These are phyloP conservation scores for Anethum foeniculum DNA, from an alignment of 140 eudicot species.

Conservation along the genomic window DNA sequence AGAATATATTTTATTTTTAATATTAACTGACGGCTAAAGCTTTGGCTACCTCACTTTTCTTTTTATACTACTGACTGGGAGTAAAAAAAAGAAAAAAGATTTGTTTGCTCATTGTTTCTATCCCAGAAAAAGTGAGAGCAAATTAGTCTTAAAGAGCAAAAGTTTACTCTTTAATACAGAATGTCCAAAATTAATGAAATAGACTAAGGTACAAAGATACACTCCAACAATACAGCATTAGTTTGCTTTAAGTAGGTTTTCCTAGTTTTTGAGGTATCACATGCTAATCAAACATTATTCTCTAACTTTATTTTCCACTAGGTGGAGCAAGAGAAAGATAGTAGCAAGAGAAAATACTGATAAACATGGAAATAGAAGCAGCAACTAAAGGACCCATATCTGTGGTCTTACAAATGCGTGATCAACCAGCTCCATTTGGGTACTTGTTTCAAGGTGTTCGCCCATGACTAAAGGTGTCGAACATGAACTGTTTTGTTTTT, in stretches of 20 bases:
- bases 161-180: not conserved
- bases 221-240: not conserved
- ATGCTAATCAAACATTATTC: not conserved
- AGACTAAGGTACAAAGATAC: not conserved
- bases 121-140: not conserved
- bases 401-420: constrained; percentile 46
- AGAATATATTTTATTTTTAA: not conserved
- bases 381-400: not conserved
- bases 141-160: not conserved
- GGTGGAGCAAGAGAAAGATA: not conserved
- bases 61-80: not conserved
- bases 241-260: not conserved
- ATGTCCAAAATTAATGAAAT: not conserved
- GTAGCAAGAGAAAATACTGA: not conserved
- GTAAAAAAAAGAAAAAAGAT: too few relatives aligned
- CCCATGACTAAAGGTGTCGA: constrained; percentile 10
- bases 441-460: constrained; percentile 27
- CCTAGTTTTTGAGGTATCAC: not conserved
- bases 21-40: not conserved
- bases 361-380: not conserved
- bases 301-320: not conserved
- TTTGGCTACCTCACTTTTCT: not conserved
- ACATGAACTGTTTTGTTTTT: constrained; percentile 25
- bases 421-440: constrained; percentile 57
- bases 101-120: not conserved